Evolutionary conservation across 179 eudicot genomes (phyloP).

Genomic region (Spergularia azorica): DNA sequence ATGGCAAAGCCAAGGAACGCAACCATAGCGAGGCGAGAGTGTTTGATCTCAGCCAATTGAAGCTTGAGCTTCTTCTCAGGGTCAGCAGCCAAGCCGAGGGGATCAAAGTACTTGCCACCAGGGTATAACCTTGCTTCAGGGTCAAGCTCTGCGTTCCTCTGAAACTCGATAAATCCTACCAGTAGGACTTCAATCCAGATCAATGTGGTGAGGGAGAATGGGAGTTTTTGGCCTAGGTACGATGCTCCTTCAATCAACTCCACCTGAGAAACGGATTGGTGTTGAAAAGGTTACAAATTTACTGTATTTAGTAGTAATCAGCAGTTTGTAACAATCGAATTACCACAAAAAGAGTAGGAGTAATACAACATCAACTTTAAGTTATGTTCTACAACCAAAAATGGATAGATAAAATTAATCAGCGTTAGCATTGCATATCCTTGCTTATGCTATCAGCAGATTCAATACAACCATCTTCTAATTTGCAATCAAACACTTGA

Average conservation of each 20-base stretch:
- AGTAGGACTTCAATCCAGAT: slow-evolving; percentile 90
- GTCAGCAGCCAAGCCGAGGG: slow-evolving; percentile 80
- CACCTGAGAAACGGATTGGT: slow-evolving; percentile 44
- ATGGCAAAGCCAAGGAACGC: slow-evolving; percentile 90
- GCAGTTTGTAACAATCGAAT: no score
- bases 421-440: no score
- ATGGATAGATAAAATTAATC: no score
- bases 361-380: no score
- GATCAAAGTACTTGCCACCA: slow-evolving; percentile 84
- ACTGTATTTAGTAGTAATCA: no score
- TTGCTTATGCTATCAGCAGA: no score
- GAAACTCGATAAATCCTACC: slow-evolving; percentile 93
- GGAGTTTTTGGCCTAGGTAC: slow-evolving; percentile 93
- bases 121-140: slow-evolving; percentile 80
- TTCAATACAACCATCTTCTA: no score
- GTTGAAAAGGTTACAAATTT: no score
- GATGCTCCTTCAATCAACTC: slow-evolving; percentile 93
- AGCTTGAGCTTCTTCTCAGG: slow-evolving; percentile 84
- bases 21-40: slow-evolving; percentile 94
- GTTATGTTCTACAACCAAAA: no score
- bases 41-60: slow-evolving; percentile 93
- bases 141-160: slow-evolving; percentile 90
- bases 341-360: no score
- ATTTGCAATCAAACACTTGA: no score
- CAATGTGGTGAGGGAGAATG: slow-evolving; percentile 79